Percentiles rank a stretch among this genome's conserved stretches.
Conservation (phyloP, 2,329 filamentous ascomycete species). For the Arachnomyces sp. region DNA sequence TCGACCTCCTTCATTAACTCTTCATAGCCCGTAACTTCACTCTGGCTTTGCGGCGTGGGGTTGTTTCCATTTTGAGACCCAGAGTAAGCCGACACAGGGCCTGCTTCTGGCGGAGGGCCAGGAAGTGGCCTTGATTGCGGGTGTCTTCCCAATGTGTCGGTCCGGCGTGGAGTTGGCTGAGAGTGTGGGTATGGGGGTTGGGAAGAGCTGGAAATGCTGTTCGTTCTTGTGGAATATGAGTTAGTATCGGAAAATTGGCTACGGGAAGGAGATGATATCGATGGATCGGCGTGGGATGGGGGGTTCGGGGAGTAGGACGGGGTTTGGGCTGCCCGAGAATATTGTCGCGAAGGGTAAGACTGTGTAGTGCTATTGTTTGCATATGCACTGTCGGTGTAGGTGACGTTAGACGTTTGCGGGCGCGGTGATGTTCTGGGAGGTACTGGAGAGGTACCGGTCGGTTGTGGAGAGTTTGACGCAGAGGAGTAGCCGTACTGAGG, state of each 20-base stretch:
- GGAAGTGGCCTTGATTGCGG: slow-evolving; percentile 53
- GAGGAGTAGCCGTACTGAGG: slow-evolving; percentile 23
- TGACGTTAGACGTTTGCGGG: slow-evolving; percentile 8
- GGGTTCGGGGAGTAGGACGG: slow-evolving; percentile 6
- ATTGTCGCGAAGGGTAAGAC: not conserved
- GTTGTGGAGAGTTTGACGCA: slow-evolving; percentile 18
- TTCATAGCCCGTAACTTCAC: slow-evolving; percentile 41
- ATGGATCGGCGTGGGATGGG: slow-evolving; percentile 4
- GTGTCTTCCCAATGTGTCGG: slow-evolving; percentile 48
- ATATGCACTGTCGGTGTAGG: slow-evolving; percentile 11
- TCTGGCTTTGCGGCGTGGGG: slow-evolving; percentile 29
- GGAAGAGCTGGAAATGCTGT: slow-evolving; percentile 34
- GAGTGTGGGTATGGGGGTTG: slow-evolving; percentile 47
- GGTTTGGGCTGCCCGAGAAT: not conserved
- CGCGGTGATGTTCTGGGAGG: slow-evolving; percentile 7
- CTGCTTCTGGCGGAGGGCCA: slow-evolving; percentile 45
- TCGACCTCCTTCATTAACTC: slow-evolving; percentile 53
- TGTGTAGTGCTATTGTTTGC: not conserved
- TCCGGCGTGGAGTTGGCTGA: slow-evolving; percentile 43
- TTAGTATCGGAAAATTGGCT: not conserved
- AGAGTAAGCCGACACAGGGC: slow-evolving; percentile 22
- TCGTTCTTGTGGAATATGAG: not conserved
- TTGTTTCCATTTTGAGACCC: slow-evolving; percentile 14
- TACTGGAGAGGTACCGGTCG: slow-evolving; percentile 22
- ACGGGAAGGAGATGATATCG: not conserved